A percentile compares a stretch with the other conserved stretches of the same genome.
phyloP scores from a whole-genome alignment of 176 grass and related monocot species.

The Musa troglodytarum region DNA sequence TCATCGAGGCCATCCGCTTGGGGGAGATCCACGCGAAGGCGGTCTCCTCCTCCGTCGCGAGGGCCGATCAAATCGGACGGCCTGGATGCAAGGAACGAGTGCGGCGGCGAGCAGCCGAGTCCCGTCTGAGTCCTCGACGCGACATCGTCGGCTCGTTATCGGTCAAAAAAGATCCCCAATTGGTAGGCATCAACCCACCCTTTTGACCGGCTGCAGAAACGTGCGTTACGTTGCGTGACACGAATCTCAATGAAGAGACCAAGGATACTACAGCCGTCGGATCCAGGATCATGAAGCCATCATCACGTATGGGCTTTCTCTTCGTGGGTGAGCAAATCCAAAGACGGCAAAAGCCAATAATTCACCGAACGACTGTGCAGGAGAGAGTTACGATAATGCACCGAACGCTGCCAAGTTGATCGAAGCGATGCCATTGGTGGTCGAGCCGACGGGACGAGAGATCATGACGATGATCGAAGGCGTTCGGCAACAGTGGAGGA shows the following conservation, averaged over 20 bases:
- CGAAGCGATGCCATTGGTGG: conserved; percentile 15
- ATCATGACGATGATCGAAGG: neutral
- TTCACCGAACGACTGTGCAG: neutral
- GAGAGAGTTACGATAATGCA: neutral
- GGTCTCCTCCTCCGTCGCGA: conserved; percentile 7
- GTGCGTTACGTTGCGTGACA: neutral
- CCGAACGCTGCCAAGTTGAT: neutral
- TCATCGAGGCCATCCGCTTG: conserved; percentile 69
- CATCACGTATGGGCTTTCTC: conserved; percentile 43
- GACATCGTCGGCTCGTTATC: conserved; percentile 68
- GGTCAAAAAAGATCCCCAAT: conserved; percentile 47
- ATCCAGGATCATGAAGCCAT: conserved; percentile 72
- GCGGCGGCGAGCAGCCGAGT: conserved; percentile 34
- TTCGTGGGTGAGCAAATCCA: conserved; percentile 19
- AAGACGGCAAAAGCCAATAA: neutral
- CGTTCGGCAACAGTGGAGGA: conserved; percentile 20
- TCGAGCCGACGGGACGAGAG: neutral
- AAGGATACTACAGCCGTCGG: conserved; percentile 6
- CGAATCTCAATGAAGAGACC: conserved; percentile 20
- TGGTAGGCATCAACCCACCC: neutral
- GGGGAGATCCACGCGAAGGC: conserved; percentile 44
- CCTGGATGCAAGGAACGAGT: conserved; percentile 15
- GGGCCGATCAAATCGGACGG: conserved; percentile 9
- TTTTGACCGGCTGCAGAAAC: neutral
- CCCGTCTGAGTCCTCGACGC: conserved; percentile 83